Base-by-base conservation (phyloP, 2,329 filamentous ascomycete species). In the Zymoseptoria pseudotritici region DNA sequence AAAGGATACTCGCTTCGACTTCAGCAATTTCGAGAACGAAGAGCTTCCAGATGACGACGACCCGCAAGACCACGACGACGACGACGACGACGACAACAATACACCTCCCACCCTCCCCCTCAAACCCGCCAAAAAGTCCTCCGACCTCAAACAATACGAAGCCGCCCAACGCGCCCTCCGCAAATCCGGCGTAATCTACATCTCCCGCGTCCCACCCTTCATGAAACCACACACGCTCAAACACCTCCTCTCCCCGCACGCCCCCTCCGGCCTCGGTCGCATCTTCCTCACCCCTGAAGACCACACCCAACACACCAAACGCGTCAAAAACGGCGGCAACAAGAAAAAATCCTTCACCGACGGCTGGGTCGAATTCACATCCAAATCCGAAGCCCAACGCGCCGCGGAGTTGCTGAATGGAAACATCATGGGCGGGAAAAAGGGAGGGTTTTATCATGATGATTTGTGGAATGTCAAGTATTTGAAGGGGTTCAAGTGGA, bases 381-480 rank as follows among this genome's bases (percentile, higher is more conserved):
- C 82, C 63, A 94, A 94, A 74, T 81, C 82, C 64, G 86, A 92
- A 63, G 90, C 90, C 42, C 91, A 92, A 73, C 78, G 83, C n/a
- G 87, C 84, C 0, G 89, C 86, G 55, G 87, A 90, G 66, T 80
- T 88, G 24, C 79, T 95, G 55, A 95, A 95, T 71, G 87, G 88
- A 50, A 83, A 83, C 63, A 89, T 83, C 11, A 89, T 94, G 65
- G 90, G 90, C 55, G 90, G 90, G 24, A 92, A 92, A 77, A 95
- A 95, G 77, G 83, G 89, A 11, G 84, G 83, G 54, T 91, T 89
- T 72, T 95, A 93, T 77, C 85, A 89, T 67, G 90, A 95, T 72
- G 90, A 95, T 72, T 82, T 95, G 52, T 95, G 90, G 90, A 92
- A 88, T 68, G 77, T 94, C 63, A 82, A 89, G 62, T 95, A 95